These are phyloP conservation scores for Jackrogersella minutella DNA, from an alignment of 495 filamentous ascomycete species.

Conservation along the genomic window DNA sequence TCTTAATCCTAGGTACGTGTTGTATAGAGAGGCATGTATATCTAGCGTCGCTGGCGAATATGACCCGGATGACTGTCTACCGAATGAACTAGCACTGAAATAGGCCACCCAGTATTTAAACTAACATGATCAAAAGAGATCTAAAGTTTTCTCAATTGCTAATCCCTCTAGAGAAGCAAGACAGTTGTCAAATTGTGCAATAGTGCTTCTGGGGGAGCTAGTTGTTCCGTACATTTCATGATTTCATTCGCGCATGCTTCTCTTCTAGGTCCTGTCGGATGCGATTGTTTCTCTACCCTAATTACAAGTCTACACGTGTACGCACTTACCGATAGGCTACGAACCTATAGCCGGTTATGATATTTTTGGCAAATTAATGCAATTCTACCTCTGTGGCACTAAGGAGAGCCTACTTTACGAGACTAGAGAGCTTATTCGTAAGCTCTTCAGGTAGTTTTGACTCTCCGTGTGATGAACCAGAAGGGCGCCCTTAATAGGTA, in stretches of 20 bases:
- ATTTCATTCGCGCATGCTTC: background rate
- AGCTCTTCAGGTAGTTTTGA: background rate
- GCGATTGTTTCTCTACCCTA: background rate
- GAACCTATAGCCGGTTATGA: background rate
- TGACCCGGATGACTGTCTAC: too few species aligned
- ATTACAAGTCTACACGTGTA: background rate
- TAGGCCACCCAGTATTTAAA: too few species aligned
- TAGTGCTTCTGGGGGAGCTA: background rate
- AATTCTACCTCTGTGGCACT: background rate
- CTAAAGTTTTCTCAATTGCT: too few species aligned
- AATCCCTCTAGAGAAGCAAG: background rate
- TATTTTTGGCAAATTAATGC: constrained; percentile 3
- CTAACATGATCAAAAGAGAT: too few species aligned
- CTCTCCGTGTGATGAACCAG: background rate
- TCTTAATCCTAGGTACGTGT: too few species aligned
- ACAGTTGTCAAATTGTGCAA: background rate
- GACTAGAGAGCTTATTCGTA: background rate
- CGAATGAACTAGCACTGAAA: too few species aligned
- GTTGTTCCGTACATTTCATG: background rate
- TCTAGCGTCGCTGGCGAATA: too few species aligned
- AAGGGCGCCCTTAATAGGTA: background rate
- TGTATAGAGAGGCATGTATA: too few species aligned
- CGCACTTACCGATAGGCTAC: background rate
- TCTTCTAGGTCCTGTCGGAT: background rate
- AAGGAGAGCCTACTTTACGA: background rate